phyloP scores from a whole-genome alignment of 169 alveolate species.

The Plasmodium inui region DNA sequence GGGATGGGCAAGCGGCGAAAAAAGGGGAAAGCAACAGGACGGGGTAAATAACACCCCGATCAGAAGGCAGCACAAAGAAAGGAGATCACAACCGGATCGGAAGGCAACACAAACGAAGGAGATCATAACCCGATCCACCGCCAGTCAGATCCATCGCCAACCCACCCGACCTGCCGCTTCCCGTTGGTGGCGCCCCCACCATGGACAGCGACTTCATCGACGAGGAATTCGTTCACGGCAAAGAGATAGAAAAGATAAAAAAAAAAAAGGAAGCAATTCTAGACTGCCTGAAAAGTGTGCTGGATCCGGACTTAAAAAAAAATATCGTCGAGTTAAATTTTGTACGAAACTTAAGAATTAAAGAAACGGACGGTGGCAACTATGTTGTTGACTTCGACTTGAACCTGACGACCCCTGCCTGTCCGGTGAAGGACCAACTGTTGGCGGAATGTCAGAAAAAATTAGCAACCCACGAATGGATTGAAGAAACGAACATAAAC shows the following conservation, averaged over 20 bases:
- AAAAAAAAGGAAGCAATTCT: constrained; percentile 71
- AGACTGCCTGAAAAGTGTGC: constrained; percentile 76
- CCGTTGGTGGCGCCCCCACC: neutral
- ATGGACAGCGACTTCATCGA: constrained; percentile 72
- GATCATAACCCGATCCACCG: neutral
- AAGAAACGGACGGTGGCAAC: constrained; percentile 54
- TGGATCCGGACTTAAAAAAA: constrained; percentile 87
- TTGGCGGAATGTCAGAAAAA: constrained; percentile 75
- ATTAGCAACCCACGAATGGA: constrained; percentile 77
- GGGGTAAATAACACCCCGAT: neutral
- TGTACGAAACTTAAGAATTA: constrained; percentile 80
- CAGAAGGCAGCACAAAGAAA: no score
- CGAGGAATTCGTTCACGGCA: constrained; percentile 66
- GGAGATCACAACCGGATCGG: no score
- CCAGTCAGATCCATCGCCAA: neutral
- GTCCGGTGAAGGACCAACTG: constrained; percentile 86
- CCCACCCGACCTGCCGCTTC: neutral
- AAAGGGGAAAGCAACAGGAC: neutral
- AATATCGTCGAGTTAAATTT: constrained; percentile 86
- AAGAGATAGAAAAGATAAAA: constrained; percentile 43
- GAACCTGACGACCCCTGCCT: constrained; percentile 88
- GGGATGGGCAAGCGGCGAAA: no score
- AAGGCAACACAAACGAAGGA: no score
- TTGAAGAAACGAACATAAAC: constrained; percentile 75
- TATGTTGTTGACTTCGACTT: constrained; percentile 79